Evolutionary conservation across 176 grass and related monocot genomes (phyloP).

Genomic region (Echinochloa phyllopogon): DNA sequence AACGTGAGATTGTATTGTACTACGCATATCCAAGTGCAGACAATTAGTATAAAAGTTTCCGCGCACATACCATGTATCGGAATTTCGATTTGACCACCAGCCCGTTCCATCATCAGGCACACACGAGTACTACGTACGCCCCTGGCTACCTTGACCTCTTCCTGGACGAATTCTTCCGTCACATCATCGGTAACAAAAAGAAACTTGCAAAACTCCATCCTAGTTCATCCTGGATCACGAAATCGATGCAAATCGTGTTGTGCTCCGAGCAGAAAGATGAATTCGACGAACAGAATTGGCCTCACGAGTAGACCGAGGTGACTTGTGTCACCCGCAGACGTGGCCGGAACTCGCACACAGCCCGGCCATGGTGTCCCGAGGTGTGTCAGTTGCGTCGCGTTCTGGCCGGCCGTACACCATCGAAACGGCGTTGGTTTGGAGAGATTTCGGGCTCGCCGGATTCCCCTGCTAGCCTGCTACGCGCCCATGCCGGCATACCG

Average conservation of each 20-base stretch:
- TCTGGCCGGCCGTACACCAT: background rate
- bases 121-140: background rate
- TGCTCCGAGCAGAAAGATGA: background rate
- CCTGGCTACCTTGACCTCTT: slow-evolving; percentile 47
- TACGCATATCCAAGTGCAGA: background rate
- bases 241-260: rapidly evolving
- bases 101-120: background rate
- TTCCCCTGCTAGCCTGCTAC: slow-evolving; percentile 34
- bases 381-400: slow-evolving; percentile 49
- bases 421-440: slow-evolving; percentile 18
- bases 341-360: slow-evolving; percentile 43
- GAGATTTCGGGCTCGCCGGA: rapidly evolving
- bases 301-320: background rate
- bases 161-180: background rate
- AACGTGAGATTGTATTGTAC: background rate
- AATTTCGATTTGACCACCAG: slow-evolving; percentile 1
- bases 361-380: background rate
- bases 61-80: background rate
- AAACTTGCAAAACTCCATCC: background rate
- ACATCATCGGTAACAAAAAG: background rate
- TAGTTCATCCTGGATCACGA: background rate
- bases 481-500: rapidly evolving
- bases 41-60: background rate
- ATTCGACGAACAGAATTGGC: background rate
- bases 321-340: background rate